Evolutionary conservation across 768 basidiomycete genomes (phyloP), one percentile per base, ranked within the genome.

Genomic region (Pulveroboletus ravenelii): DNA sequence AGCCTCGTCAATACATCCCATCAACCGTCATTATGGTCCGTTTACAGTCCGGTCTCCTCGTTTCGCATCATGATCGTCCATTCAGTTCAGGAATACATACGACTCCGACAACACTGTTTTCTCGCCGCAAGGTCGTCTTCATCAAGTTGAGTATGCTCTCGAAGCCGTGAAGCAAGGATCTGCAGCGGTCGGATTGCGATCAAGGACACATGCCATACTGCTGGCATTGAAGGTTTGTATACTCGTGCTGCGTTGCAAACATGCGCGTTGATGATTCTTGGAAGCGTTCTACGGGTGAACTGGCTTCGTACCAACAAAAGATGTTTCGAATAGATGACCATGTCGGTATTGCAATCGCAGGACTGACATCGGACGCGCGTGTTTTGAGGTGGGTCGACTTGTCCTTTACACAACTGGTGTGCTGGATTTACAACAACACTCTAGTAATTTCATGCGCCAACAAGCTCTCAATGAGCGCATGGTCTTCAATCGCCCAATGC

Each of bases 101-200:
- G 95, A 98, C 72, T 95, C 93, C 41, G 95, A 98, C 73, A 97
- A 96, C 73, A 97, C 93, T 38, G 93, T 93, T 59, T 93, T 93
- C 76, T 92, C 87, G 5, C 95, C 94, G 1, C 95, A 96, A 77
- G 93, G 95, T 51, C 87, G 95, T 37, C 78, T 98, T 45, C 95
- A 97, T 70, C 92, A 96, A 68, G 93, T 96, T 60, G 94, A 96
- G 72, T 96, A 99, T 80, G 94, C 96, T 2, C 84, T 97, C 47
- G 96, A 99, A 72, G 96, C 96, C 52, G 95, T 99, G 59, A 99
- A 99, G 78, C 96, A 98, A 67, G 96, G 96, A 55, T 97, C 94
- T 52, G 96, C 96, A n/a, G 94, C 93, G 37, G 94, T 99, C 41
- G 96, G 96, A 45, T 69, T 99, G 62, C 81, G 93, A 59, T 95